Percentiles rank a stretch among this genome's conserved stretches.
These are phyloP conservation scores for Fusarium temperatum DNA, from an alignment of 2,329 filamentous ascomycete species.

Conservation along the genomic window DNA sequence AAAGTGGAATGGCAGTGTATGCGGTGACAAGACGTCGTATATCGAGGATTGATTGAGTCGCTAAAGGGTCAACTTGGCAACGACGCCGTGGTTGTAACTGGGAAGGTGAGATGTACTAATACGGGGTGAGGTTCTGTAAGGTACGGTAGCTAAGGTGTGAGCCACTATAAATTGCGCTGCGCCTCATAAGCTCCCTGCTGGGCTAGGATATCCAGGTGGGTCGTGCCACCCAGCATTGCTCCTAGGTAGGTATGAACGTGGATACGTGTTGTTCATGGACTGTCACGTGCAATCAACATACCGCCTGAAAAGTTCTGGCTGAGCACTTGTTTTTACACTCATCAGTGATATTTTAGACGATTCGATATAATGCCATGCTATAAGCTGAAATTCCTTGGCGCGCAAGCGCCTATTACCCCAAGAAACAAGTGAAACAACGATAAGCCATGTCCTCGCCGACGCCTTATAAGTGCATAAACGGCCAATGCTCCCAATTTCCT, in stretches of 20 bases:
- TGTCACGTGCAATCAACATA: conserved; percentile 31
- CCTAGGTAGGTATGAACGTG: not conserved
- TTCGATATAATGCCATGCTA: conserved; percentile 41
- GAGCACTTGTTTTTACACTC: not conserved
- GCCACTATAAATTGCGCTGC: conserved; percentile 40
- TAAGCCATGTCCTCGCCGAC: conserved; percentile 37
- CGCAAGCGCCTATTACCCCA: conserved; percentile 33
- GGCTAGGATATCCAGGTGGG: conserved; percentile 21
- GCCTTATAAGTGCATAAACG: conserved; percentile 44
- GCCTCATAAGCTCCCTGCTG: conserved; percentile 38
- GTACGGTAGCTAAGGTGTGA: conserved; percentile 22
- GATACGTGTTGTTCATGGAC: conserved; percentile 6
- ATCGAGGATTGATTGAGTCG: conserved; percentile 11
- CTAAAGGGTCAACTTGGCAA: conserved; percentile 31
- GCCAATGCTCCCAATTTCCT: conserved; percentile 37
- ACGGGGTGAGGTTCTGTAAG: conserved; percentile 20
- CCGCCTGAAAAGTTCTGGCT: not conserved
- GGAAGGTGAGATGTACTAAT: conserved; percentile 31
- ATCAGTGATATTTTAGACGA: conserved; percentile 23
- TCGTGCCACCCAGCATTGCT: conserved; percentile 8
- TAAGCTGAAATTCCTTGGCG: conserved; percentile 37
- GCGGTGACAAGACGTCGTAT: conserved; percentile 3
- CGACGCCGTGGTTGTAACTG: conserved; percentile 32
- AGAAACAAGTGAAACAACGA: conserved; percentile 24
- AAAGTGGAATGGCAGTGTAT: conserved; percentile 15